These are phyloP conservation scores for Vitis riparia DNA, from an alignment of 164 flowering plant genomes.

Conservation along the genomic window DNA sequence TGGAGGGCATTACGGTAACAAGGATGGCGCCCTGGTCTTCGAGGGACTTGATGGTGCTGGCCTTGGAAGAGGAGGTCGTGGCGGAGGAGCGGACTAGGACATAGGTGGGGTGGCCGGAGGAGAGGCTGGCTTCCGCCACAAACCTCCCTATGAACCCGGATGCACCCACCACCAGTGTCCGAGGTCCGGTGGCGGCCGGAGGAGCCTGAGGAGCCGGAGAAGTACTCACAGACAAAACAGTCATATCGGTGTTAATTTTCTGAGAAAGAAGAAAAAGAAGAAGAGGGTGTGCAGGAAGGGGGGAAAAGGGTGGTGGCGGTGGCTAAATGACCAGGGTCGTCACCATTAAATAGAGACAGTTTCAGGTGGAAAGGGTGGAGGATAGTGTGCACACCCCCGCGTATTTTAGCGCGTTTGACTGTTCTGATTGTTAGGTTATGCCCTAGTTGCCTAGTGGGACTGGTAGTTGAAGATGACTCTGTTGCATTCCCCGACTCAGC, in stretches of 20 bases:
- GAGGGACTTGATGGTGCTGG: conserved; percentile 16
- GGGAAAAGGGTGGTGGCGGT: too few species aligned
- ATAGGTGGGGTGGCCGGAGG: conserved; percentile 26
- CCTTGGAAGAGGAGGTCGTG: conserved; percentile 11
- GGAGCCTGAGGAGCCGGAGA: not conserved
- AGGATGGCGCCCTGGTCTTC: conserved; percentile 28
- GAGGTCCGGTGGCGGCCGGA: not conserved
- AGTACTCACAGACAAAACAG: not conserved
- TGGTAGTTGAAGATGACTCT: too few species aligned
- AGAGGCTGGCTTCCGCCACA: conserved; percentile 32
- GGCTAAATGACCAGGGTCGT: conserved; percentile 4
- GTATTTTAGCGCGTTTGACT: too few species aligned
- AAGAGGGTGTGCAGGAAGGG: too few species aligned
- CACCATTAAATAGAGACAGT: not conserved
- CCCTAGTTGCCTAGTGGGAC: too few species aligned
- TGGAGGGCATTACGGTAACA: conserved; percentile 10
- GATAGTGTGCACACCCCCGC: too few species aligned
- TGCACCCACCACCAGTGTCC: conserved; percentile 18
- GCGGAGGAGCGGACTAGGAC: conserved; percentile 24
- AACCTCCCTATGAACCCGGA: conserved; percentile 39
- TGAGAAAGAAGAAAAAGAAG: too few species aligned
- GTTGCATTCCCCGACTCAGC: too few species aligned
- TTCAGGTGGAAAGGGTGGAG: too few species aligned
- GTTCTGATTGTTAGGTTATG: too few species aligned
- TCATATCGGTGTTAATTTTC: not conserved